Base-by-base conservation (phyloP, 768 basidiomycete genomes). In the Mycena latifolia region DNA sequence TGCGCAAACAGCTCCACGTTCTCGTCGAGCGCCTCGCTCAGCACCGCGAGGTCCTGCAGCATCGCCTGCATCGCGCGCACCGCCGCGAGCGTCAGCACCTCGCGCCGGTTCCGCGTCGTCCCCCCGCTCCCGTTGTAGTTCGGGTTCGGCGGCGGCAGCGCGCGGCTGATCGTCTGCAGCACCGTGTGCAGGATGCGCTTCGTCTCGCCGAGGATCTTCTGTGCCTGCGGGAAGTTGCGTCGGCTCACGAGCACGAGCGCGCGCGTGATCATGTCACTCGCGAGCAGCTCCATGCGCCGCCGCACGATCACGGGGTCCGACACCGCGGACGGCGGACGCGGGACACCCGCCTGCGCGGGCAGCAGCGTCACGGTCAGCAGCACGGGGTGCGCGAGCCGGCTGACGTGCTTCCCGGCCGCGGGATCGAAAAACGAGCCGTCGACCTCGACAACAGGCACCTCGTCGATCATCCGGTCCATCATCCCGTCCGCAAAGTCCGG, bases 381-480 rank as follows among this genome's bases (percentile, higher is more conserved):
- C 41, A 96, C 92, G 0, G 98, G 98, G 77, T 96, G 92, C 0
- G 94, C 93, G 9, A 99, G 88, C 14, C 96, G 88, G 41, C 95
- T 91, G 22, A 97, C 89, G 60, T 91, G 89, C 78, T 95, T 94
- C 46, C 84, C 83, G 8, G 92, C 93, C 0, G 89, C 86, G 2
- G 97, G 97, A 77, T 99, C 97, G 75, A 90, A 94, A 87, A 95
- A 99, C 31, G 93, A 90, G 10, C 96, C 96, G 69, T 98, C 96
- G 17, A 98, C 94, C 77, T 99, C 96, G 54, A 97, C 88, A 12
- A 98, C 93, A 1, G 97, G 98, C 12, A 98, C 93, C 73, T 99
- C 98, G 74, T 99, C 98, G 50, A 98, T 96, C 93, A 98, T 93
- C 50, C 92, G 85, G 69, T 96, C 95, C 92, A 95, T 94, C 92